Percentiles rank a stretch among this genome's conserved stretches.
Evolutionary conservation across 2,329 filamentous ascomycete species (phyloP).

Genomic region (Aschersonia sp.): DNA sequence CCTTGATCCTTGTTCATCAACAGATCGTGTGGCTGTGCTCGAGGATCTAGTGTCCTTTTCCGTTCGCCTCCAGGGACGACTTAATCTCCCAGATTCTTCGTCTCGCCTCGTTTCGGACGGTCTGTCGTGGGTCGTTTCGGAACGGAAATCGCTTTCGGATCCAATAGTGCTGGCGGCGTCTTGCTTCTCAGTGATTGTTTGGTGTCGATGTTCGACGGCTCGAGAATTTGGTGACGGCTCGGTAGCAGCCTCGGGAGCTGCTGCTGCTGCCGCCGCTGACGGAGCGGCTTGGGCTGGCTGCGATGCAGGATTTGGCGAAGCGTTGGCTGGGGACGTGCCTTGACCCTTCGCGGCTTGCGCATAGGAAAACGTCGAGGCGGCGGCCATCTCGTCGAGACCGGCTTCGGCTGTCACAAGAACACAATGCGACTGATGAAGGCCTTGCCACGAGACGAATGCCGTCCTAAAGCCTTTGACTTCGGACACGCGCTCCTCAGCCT

Average conservation of each 20-base stretch:
- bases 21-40: slow-evolving; percentile 49
- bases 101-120: slow-evolving; percentile 20
- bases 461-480: slow-evolving; percentile 4
- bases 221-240: slow-evolving; percentile 13
- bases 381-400: slow-evolving; percentile 30
- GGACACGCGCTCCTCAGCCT: slow-evolving; percentile 7
- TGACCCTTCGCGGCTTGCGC: slow-evolving; percentile 88
- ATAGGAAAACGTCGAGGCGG: slow-evolving; percentile 65
- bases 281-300: slow-evolving; percentile 12
- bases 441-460: not conserved
- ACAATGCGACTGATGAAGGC: slow-evolving; percentile 1
- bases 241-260: slow-evolving; percentile 10
- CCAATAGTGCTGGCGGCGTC: slow-evolving; percentile 18
- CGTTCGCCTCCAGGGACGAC: slow-evolving; percentile 24
- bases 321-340: slow-evolving; percentile 21
- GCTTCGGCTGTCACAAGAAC: slow-evolving; percentile 12
- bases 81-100: slow-evolving; percentile 22
- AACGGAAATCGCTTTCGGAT: slow-evolving; percentile 21
- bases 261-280: slow-evolving; percentile 13
- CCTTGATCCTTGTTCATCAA: slow-evolving; percentile 40
- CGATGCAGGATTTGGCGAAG: slow-evolving; percentile 10
- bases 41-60: slow-evolving; percentile 41
- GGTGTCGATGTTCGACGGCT: slow-evolving; percentile 9
- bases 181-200: slow-evolving; percentile 15
- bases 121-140: slow-evolving; percentile 18